Evolutionary conservation across 768 basidiomycete genomes (phyloP).

Genomic region (Lentinula sp.): DNA sequence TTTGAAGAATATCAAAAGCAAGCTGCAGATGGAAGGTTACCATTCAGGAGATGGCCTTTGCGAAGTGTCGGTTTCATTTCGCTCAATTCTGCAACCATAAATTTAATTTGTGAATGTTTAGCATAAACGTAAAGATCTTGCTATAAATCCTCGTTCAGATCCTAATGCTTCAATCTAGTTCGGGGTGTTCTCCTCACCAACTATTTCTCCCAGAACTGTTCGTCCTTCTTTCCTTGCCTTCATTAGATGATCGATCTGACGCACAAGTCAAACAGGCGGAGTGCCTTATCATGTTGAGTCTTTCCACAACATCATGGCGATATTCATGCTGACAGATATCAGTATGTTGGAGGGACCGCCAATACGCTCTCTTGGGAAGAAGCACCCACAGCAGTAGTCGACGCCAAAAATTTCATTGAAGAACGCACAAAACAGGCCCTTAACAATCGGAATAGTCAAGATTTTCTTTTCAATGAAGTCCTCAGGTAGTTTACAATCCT

Average conservation of each 20-base stretch:
- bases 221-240: slow-evolving; percentile 16
- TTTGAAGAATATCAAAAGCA: slow-evolving; percentile 65
- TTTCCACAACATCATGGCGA: not conserved
- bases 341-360: slow-evolving; percentile 77
- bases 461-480: slow-evolving; percentile 66
- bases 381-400: slow-evolving; percentile 52
- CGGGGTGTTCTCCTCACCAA: slow-evolving; percentile 68
- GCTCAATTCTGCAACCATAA: not conserved
- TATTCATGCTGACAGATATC: not conserved
- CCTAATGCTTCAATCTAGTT: slow-evolving; percentile 29
- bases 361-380: slow-evolving; percentile 62
- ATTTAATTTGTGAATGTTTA: slow-evolving; percentile 19
- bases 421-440: slow-evolving; percentile 46
- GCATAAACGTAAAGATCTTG: slow-evolving; percentile 55
- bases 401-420: slow-evolving; percentile 56
- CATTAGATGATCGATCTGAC: not conserved
- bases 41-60: slow-evolving; percentile 69
- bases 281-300: slow-evolving; percentile 51
- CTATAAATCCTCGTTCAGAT: not conserved
- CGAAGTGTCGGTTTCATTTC: slow-evolving; percentile 41
- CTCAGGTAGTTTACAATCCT: slow-evolving; percentile 35
- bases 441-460: slow-evolving; percentile 12
- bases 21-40: slow-evolving; percentile 46
- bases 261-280: slow-evolving; percentile 43
- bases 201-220: slow-evolving; percentile 84